Percentiles rank a stretch among this genome's conserved stretches.
Conservation (phyloP, 306 rosid genomes). For the Cucumis melo region DNA sequence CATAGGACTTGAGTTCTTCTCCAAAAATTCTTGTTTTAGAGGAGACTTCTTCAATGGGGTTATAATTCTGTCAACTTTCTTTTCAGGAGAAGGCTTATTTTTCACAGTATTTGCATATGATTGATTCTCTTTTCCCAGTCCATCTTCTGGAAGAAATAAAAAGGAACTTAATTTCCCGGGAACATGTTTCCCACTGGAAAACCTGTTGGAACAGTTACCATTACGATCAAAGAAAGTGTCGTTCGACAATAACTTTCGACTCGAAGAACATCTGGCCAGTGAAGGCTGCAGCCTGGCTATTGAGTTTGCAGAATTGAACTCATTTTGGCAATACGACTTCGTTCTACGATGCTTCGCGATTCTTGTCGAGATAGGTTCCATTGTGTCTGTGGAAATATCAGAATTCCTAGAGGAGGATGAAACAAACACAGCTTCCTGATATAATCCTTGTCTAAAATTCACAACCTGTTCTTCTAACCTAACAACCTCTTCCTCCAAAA, state of each 20-base stretch:
- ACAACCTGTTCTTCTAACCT: conserved; percentile 73
- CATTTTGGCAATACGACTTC: conserved; percentile 55
- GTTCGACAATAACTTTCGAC: conserved; percentile 36
- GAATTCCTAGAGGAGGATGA: conserved; percentile 42
- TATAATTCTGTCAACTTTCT: conserved; percentile 29
- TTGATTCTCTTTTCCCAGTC: conserved; percentile 59
- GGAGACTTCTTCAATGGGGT: conserved; percentile 43
- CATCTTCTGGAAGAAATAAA: conserved; percentile 38
- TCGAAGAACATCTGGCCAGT: conserved; percentile 52
- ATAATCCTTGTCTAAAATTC: conserved; percentile 68
- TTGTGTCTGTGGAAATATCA: conserved; percentile 26
- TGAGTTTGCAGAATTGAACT: conserved; percentile 30
- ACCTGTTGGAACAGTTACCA: conserved; percentile 18
- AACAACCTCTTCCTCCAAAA: conserved; percentile 82
- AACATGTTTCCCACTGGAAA: conserved; percentile 23
- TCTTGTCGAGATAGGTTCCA: conserved; percentile 30
- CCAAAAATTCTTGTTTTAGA: conserved; percentile 33
- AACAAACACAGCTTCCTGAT: conserved; percentile 69
- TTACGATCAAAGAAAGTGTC: conserved; percentile 29
- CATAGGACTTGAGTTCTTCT: conserved; percentile 29
- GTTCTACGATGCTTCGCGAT: conserved; percentile 60
- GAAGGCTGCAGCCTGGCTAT: conserved; percentile 45
- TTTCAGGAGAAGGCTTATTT: conserved; percentile 47
- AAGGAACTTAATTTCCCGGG: conserved; percentile 25
- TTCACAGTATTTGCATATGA: conserved; percentile 30